These are phyloP conservation scores for Cytospora leucostoma DNA, from an alignment of 2,329 filamentous ascomycete species.

Conservation along the genomic window DNA sequence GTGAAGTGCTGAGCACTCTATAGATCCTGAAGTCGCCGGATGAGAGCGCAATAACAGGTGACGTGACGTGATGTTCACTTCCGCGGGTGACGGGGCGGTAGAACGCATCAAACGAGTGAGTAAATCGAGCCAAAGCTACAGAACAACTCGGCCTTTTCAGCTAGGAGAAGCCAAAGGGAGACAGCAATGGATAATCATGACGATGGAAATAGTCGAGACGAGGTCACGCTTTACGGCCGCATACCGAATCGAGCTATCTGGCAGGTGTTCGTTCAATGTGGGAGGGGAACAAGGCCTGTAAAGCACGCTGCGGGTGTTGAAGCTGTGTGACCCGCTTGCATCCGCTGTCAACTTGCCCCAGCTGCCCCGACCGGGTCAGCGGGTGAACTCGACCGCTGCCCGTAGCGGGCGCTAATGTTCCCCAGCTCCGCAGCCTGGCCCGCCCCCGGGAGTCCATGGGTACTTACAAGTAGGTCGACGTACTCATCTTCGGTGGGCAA, in stretches of 20 bases:
- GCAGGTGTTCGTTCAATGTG: background rate
- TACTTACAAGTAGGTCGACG: background rate
- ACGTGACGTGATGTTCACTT: conserved; percentile 9
- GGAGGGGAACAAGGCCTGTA: background rate
- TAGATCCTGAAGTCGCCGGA: conserved; percentile 1
- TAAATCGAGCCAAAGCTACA: background rate
- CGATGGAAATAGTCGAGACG: background rate
- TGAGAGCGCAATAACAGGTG: conserved; percentile 5
- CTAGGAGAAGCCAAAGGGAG: background rate
- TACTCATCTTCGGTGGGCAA: background rate
- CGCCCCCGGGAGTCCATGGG: background rate
- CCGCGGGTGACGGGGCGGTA: background rate
- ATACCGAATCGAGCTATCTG: background rate
- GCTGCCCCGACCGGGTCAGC: background rate
- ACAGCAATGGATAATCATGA: background rate
- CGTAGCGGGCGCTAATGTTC: background rate
- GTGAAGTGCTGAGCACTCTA: no score
- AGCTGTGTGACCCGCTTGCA: background rate
- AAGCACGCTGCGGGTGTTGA: background rate
- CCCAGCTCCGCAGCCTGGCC: background rate
- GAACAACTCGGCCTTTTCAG: no score
- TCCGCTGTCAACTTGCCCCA: background rate
- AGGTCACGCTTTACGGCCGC: background rate
- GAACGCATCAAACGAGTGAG: background rate
- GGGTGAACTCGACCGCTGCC: background rate